phyloP scores from a whole-genome alignment of 306 rosid genomes.

The Rosa rugosa region DNA sequence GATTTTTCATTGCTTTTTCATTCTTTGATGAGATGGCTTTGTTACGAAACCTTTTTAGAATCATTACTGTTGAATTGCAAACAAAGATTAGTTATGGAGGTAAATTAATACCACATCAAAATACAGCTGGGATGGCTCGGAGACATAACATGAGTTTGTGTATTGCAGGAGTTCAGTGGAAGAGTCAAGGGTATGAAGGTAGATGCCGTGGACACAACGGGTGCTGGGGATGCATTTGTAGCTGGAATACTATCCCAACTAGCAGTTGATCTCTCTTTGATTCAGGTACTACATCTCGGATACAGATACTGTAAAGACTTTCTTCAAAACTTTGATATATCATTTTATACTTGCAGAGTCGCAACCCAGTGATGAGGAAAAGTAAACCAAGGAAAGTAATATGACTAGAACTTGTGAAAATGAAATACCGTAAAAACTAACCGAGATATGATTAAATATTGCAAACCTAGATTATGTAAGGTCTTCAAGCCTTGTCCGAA shows the following conservation, averaged over 20 bases:
- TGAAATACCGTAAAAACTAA: neutral
- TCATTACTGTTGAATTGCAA: neutral
- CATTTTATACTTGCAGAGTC: neutral
- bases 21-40: neutral
- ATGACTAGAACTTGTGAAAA: neutral
- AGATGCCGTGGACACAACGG: conserved; percentile 90
- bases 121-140: neutral
- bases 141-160: neutral
- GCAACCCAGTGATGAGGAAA: neutral
- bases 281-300: conserved; percentile 51
- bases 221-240: conserved; percentile 99
- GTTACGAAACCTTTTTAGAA: neutral
- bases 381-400: neutral
- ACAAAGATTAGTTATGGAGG: neutral
- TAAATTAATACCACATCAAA: neutral
- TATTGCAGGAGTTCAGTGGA: conserved; percentile 74
- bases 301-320: neutral
- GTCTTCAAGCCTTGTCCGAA: neutral
- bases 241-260: conserved; percentile 88
- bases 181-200: conserved; percentile 80
- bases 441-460: neutral
- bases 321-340: neutral
- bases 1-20: neutral
- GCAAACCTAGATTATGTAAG: neutral
- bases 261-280: conserved; percentile 71